Base-by-base conservation (phyloP, 78 protist species). In the Creolimax fragrantissima region DNA sequence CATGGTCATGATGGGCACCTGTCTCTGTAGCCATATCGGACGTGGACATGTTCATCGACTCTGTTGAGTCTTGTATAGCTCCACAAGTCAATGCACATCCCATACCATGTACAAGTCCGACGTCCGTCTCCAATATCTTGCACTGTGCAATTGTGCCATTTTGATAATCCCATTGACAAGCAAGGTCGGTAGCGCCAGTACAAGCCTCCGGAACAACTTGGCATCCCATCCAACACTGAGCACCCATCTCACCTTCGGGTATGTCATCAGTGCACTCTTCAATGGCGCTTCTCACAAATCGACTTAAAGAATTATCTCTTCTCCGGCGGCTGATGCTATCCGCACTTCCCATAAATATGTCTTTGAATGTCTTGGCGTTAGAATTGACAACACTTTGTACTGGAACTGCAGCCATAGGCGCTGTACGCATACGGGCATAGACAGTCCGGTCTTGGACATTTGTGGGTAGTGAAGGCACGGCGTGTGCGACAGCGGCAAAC, bases 381-480 rank as follows among this genome's bases (percentile, higher is more conserved):
- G 37, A 5, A 4, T n/a, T n/a, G 24, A 17, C 74, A 58, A 58
- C 24, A 7, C 17, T 32, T 5, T 5, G 32, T 39, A n/a, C 58
- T 39, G 90, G 47, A 39, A 88, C 47, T 43, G 90, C 35, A 0
- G 44, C 39, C 44, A n/a, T 45, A 37, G 17, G 67, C 44, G 90
- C 90, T 7, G 6, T 6, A 43, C 90, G 17, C 90, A 88, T 88
- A 6, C 90, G 90, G 6, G 90, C 90, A 37, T 45, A 88, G 11
- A 88, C 90, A 6, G 90, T 88, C 5, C 90, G 90, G 47, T 35
- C 44, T 5, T 35, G 90, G 7, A 88, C 90, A 88, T n/a, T 58
- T 35, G 11, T 47, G 47, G 90, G 90, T 58, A 88, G 44, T 5
- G 90, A 5, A 1, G 90, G 90, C 37, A 88, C 90, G n/a, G 90